These are phyloP conservation scores for Clitopilus hobsonii DNA, from an alignment of 768 basidiomycete species.

Conservation along the genomic window DNA sequence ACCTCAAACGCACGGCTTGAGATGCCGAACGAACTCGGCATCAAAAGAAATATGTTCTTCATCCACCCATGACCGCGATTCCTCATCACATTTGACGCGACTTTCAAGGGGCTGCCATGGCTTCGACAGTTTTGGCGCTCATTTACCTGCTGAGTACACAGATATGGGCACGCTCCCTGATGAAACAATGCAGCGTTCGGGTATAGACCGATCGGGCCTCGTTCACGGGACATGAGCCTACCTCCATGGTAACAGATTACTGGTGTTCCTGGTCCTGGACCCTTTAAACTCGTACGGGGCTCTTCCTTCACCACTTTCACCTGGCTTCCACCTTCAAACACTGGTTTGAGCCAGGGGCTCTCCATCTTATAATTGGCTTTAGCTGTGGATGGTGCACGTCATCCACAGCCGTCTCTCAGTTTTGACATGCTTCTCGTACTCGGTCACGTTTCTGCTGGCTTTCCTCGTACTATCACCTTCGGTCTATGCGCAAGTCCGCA, in stretches of 20 bases:
- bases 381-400: slow-evolving; percentile 2
- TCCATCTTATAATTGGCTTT: not conserved
- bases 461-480: slow-evolving; percentile 6
- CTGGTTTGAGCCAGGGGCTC: not conserved
- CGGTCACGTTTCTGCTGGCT: slow-evolving; percentile 2
- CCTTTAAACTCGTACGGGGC: not conserved
- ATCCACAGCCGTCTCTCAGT: not conserved
- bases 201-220: not conserved
- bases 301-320: not conserved
- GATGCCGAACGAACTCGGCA: too few relatives aligned
- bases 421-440: slow-evolving; percentile 6
- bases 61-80: not conserved
- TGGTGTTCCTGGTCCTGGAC: not conserved
- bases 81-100: not conserved
- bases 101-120: not conserved
- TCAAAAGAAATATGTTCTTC: too few relatives aligned
- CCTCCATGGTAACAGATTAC: not conserved
- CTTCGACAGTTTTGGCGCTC: not conserved
- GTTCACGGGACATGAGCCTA: not conserved
- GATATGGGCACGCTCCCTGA: not conserved
- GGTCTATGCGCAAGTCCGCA: slow-evolving; percentile 15
- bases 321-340: not conserved
- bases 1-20: too few relatives aligned
- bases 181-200: not conserved
- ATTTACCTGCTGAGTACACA: not conserved